phyloP scores from a whole-genome alignment of 129 eudicot species.

The Smallanthus sonchifolius region DNA sequence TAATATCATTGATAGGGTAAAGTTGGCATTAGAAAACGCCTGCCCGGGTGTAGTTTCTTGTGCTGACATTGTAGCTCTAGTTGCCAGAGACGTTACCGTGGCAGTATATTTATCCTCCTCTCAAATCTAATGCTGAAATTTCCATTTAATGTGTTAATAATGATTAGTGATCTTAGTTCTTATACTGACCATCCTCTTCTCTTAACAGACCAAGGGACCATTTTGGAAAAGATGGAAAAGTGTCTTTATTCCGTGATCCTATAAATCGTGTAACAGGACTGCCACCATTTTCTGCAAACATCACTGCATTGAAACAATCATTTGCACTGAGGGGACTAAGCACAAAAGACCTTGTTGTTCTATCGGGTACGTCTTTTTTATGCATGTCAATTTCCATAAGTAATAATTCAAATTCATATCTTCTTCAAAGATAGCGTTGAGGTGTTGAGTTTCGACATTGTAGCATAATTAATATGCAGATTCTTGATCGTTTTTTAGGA shows the following conservation, averaged over 20 bases:
- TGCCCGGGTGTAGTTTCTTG: constrained; percentile 73
- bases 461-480: neutral
- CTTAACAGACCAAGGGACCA: constrained; percentile 43
- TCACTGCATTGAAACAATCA: constrained; percentile 26
- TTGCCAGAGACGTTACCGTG: constrained; percentile 43
- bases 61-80: constrained; percentile 55
- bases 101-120: constrained; percentile 27
- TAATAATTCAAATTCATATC: no score
- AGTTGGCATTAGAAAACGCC: constrained; percentile 42
- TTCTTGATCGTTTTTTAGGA: constrained; percentile 21
- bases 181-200: neutral
- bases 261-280: constrained; percentile 16
- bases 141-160: no score
- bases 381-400: neutral
- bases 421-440: neutral
- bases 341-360: constrained; percentile 58
- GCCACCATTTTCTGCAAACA: constrained; percentile 39
- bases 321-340: constrained; percentile 43
- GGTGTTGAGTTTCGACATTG: neutral
- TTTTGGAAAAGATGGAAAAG: constrained; percentile 49
- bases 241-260: constrained; percentile 25
- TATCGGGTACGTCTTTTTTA: constrained; percentile 40
- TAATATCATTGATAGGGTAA: constrained; percentile 48
- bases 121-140: neutral
- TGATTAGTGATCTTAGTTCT: neutral